Base-by-base conservation (phyloP, 352 stramenopile genomes). In the Phytophthora meadii region DNA sequence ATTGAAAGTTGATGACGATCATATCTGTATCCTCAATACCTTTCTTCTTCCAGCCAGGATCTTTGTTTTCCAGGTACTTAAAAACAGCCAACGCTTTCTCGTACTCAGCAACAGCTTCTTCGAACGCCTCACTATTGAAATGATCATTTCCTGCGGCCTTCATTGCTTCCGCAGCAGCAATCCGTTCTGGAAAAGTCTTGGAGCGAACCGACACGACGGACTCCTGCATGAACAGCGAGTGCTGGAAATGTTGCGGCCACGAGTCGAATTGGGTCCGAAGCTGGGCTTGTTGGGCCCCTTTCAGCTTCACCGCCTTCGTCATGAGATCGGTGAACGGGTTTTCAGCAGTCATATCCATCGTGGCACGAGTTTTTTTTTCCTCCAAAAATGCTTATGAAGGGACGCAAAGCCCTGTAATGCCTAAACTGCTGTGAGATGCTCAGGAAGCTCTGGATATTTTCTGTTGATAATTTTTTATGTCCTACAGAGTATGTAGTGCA, bases 181-280 rank as follows among this genome's bases (percentile, higher is more conserved):
- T 76, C 5, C 85, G 81, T 48, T 90, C 84, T 4, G 50, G 15
- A 60, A 93, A 90, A 14, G 70, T 25, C 8, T 84, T 74, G 12
- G 42, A 24, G 3, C 83, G 84, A 17, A 82, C 67, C 0, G 61
- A 76, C 12, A 74, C 66, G 12, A 94, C 83, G 0, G 79, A 91
- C 25, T 94, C 81, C 49, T 93, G 81, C 84, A 95, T 93, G 55
- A 95, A 95, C 64, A 95, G 80, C 15, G 87, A 94, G 57, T 94
- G 85, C 74, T 95, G 87, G 36, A 95, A 92, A 61, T 93, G 93
- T 61, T 89, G 81, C 32, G 87, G 84, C 87, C 85, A 95, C 28
- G 82, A 76, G 54, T 94, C 87, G 49, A 84, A 94, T 17, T 76
- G 51, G 4, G 81, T 87, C 3, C 86, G 87, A 17, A 95, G 63